Base-by-base conservation (phyloP, 2,329 filamentous ascomycete genomes). In the Diplodia mutila region DNA sequence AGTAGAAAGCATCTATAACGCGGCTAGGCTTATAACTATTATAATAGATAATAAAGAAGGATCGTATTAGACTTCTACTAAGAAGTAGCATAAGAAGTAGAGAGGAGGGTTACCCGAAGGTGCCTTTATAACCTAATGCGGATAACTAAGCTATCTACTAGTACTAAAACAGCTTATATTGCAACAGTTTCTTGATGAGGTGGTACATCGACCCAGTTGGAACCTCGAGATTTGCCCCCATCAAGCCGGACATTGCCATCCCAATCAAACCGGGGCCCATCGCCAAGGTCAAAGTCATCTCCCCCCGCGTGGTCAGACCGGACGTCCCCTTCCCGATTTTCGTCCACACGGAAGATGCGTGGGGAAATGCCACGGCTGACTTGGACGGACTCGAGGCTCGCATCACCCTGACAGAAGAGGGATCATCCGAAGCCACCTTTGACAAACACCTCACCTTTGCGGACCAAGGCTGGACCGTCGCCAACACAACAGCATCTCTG, bases 171-270 rank as follows among this genome's bases (percentile, higher is more conserved):
- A n/a, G n/a, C n/a, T n/a, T n/a, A n/a, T n/a, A n/a, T n/a, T n/a
- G n/a, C n/a, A n/a, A 76, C 42, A 68, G 72, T 1, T 79, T 79
- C 54, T 49, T 70, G 7, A 77, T 77, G 77, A 71, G 77, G 61
- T 79, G 74, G 73, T 79, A 79, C 61, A 78, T 79, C 29, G 77
- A 79, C 57, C 76, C 76, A 1, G 76, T 79, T 1, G 77, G 77
- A 1, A 79, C 77, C 0, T 79, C 76, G 2, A 67, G 75, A 37
- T 77, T 78, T 65, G 76, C 76, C 1, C 72, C 75, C 1, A 77
- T 76, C 67, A 77, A 77, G 48, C 76, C 76, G 1, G 77, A 78
- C 52, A 71, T 79, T 42, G 29, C 61, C 29, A 64, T 64, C 12
- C 46, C 67, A 18, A 77, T 79, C 46, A 29, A 48, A 4, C 68